Evolutionary conservation across 768 basidiomycete genomes (phyloP), one percentile per base, ranked within the genome.

Genomic region (Ephemerocybe angulata): DNA sequence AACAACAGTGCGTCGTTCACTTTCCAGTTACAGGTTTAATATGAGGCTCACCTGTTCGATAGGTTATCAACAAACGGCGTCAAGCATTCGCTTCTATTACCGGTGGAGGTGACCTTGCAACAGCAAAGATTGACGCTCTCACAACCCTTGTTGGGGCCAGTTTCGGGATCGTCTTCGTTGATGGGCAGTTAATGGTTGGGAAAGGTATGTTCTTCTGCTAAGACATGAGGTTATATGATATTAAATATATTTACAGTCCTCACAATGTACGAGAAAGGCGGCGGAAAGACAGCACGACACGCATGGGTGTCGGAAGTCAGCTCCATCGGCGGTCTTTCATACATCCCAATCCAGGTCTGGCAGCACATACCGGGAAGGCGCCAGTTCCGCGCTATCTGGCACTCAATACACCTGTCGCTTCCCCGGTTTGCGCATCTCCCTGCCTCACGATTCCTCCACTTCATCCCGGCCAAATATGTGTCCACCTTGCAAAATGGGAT

Each of bases 241-340:
- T 17, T 17, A 17, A 17, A 17, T 17, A 8, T 35, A 35, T 50
- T 31, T 53, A 35, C 54, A 56, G 59, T 52, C 11, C 33, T 53
- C 24, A 51, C 46, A 1, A 19, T 58, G 8, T 58, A 58, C 38
- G 43, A 52, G 27, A 41, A 43, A 42, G 47, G 53, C 22, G 57
- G 57, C 4, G 57, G 57, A 17, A 58, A 58, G 46, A 27, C 43
- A 12, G 57, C 53, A n/a, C 33, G 29, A 7, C 57, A 58, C 38
- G 21, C 30, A 8, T 58, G 57, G 57, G 41, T 46, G 5, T 58
- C 57, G 1, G 47, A 58, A 24, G 17, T 46, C 2, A 3, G 4
- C 4, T 55, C 33, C 8, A 40, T 58, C 33, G 57, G 53, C 21
- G 15, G 53, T 21, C 27, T 58, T 2, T 58, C 57, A 8, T 58